phyloP scores from a whole-genome alignment of 2,329 filamentous ascomycete genomes.

The Colletotrichum melonis region DNA sequence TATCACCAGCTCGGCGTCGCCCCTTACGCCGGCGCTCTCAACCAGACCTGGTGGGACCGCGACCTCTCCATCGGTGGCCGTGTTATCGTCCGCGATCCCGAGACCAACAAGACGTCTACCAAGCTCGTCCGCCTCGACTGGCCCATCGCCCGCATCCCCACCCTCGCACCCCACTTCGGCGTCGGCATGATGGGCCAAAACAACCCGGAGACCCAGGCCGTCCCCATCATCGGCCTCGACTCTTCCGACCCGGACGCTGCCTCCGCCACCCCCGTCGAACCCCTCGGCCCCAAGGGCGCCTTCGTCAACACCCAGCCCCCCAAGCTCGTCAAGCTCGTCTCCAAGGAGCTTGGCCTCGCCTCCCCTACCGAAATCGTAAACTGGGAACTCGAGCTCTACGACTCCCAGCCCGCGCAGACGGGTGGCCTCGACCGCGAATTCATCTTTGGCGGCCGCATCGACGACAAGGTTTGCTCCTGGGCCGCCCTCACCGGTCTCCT shows the following conservation, averaged over 20 bases:
- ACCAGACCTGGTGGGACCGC: constrained; percentile 96
- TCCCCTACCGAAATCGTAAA: constrained; percentile 84
- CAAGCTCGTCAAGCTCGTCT: constrained; percentile 85
- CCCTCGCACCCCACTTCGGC: constrained; percentile 94
- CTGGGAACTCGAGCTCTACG: constrained; percentile 97
- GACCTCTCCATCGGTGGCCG: constrained; percentile 92
- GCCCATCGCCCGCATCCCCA: constrained; percentile 93
- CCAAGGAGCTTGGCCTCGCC: constrained; percentile 78
- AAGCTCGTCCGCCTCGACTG: constrained; percentile 92
- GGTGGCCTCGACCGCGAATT: constrained; percentile 91
- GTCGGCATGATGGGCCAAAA: constrained; percentile 73
- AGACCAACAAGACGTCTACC: constrained; percentile 79
- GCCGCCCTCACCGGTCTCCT: constrained; percentile 87
- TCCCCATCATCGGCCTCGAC: constrained; percentile 92
- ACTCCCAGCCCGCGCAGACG: constrained; percentile 85
- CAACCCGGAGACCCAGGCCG: constrained; percentile 93
- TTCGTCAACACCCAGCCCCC: constrained; percentile 89
- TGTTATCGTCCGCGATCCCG: constrained; percentile 80
- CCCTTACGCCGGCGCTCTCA: constrained; percentile 89
- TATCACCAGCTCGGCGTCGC: constrained; percentile 92
- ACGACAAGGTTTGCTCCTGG: constrained; percentile 98
- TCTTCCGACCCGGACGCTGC: constrained; percentile 59
- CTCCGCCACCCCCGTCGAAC: constrained; percentile 44
- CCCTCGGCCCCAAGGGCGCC: constrained; percentile 72
- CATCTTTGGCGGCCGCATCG: constrained; percentile 94